Percentiles rank a stretch among this genome's conserved stretches.
Conservation (phyloP, 2,329 filamentous ascomycete genomes). For the Paecilomyces variotii region DNA sequence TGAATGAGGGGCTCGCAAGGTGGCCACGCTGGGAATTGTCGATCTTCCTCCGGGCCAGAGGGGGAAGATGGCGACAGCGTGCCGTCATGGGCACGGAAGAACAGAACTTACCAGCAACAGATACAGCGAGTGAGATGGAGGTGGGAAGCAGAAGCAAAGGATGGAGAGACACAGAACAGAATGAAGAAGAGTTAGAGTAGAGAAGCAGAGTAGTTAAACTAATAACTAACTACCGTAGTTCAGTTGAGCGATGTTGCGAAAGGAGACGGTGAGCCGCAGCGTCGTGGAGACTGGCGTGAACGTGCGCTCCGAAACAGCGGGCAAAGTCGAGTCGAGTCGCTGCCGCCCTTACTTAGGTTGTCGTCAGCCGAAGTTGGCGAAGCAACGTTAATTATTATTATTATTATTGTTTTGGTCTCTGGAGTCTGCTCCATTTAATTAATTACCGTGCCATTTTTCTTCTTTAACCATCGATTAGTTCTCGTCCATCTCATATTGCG, state of each 20-base stretch:
- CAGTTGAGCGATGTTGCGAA: conserved; percentile 3
- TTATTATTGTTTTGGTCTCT: neutral
- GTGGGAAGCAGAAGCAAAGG: conserved; percentile 5
- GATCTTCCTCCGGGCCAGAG: conserved; percentile 15
- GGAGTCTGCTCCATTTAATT: neutral
- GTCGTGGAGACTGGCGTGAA: neutral
- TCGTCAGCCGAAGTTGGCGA: neutral
- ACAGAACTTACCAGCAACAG: conserved; percentile 1
- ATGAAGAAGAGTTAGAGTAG: conserved; percentile 6
- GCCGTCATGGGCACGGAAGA: conserved; percentile 16
- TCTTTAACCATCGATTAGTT: neutral
- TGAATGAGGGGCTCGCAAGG: conserved; percentile 5
- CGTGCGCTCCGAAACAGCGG: neutral
- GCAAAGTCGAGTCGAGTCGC: neutral
- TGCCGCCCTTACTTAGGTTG: neutral
- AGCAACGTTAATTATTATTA: neutral
- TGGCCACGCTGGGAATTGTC: conserved; percentile 17
- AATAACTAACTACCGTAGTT: conserved; percentile 2
- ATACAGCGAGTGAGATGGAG: conserved; percentile 5
- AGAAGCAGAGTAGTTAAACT: too few relatives aligned
- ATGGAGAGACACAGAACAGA: conserved; percentile 7
- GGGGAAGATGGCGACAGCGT: conserved; percentile 17
- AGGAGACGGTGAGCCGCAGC: conserved; percentile 1
- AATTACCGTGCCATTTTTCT: neutral
- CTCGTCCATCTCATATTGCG: too few relatives aligned